These are phyloP conservation scores for Quercus dentata DNA, from an alignment of 306 rosid species.

Conservation along the genomic window DNA sequence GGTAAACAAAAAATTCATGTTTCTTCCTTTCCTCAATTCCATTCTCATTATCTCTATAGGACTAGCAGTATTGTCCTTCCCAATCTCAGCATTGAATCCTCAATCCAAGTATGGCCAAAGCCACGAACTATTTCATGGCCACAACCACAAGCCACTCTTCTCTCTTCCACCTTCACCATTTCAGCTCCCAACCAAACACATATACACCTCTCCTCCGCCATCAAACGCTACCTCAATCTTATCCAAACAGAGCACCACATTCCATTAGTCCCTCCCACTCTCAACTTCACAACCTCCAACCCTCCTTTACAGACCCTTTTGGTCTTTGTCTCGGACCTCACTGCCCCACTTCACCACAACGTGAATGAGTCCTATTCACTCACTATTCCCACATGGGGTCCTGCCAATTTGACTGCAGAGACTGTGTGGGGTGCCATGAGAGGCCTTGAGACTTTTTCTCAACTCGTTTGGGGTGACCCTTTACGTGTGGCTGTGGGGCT, in stretches of 20 bases:
- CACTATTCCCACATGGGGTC: constrained; percentile 21
- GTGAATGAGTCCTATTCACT: constrained; percentile 75
- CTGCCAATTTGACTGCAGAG: constrained; percentile 34
- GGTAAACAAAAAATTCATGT: too few relatives aligned
- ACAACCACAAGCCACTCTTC: constrained; percentile 41
- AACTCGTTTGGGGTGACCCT: constrained; percentile 66
- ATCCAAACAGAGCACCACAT: constrained; percentile 58
- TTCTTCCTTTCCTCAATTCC: too few relatives aligned
- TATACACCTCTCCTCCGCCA: constrained; percentile 49
- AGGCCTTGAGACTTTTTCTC: constrained; percentile 80
- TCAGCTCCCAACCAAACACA: constrained; percentile 30
- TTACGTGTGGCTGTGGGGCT: constrained; percentile 40
- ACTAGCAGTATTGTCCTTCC: neutral
- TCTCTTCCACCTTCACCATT: constrained; percentile 65
- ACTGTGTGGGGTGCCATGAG: constrained; percentile 80
- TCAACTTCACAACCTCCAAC: constrained; percentile 27
- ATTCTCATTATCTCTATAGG: neutral
- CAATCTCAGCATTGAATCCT: neutral
- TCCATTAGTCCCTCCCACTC: constrained; percentile 29
- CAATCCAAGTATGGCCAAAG: constrained; percentile 70
- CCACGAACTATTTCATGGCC: constrained; percentile 65
- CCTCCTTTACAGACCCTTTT: constrained; percentile 41
- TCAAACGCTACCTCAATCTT: constrained; percentile 45
- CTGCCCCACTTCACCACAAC: constrained; percentile 44
- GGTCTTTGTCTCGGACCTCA: constrained; percentile 30